These are phyloP conservation scores for Aspergillus hiratsukae DNA, from an alignment of 2,329 filamentous ascomycete species.

Conservation along the genomic window DNA sequence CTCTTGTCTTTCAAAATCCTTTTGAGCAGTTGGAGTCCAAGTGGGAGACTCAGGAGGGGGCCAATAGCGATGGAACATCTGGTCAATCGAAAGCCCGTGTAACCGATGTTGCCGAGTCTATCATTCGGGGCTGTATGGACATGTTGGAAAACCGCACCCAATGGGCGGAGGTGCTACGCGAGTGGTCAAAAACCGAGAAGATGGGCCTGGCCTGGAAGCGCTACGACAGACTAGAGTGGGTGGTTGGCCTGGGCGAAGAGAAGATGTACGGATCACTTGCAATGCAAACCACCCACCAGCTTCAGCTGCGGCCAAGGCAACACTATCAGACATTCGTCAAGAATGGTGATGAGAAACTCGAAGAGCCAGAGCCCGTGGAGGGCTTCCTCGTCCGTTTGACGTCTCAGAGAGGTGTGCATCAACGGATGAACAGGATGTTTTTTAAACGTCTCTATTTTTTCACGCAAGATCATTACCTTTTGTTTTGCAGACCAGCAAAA, in stretches of 20 bases:
- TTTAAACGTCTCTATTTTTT: slow-evolving; percentile 64
- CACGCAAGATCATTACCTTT: slow-evolving; percentile 58
- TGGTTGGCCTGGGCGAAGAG: slow-evolving; percentile 61
- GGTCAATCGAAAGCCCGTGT: slow-evolving; percentile 43
- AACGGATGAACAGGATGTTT: slow-evolving; percentile 56
- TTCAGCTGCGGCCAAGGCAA: slow-evolving; percentile 61
- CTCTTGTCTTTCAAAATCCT: slow-evolving; percentile 55
- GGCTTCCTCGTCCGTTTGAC: slow-evolving; percentile 63
- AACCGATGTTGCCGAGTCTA: slow-evolving; percentile 51
- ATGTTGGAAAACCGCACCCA: slow-evolving; percentile 54
- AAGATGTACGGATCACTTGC: slow-evolving; percentile 67
- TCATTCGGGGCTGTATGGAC: slow-evolving; percentile 56
- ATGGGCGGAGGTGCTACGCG: slow-evolving; percentile 55
- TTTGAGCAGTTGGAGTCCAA: slow-evolving; percentile 51
- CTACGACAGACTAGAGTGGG: slow-evolving; percentile 65
- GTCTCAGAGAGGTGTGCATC: slow-evolving; percentile 57
- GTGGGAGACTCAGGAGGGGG: slow-evolving; percentile 31
- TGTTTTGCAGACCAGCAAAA: slow-evolving; percentile 59
- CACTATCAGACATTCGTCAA: slow-evolving; percentile 57
- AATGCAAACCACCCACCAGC: slow-evolving; percentile 62
- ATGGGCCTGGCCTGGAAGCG: slow-evolving; percentile 66
- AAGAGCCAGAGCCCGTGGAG: slow-evolving; percentile 60
- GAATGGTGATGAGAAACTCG: slow-evolving; percentile 37
- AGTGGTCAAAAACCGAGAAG: slow-evolving; percentile 55
- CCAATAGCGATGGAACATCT: slow-evolving; percentile 41